Base-by-base conservation (phyloP, 2,329 filamentous ascomycete species). In the Chrysosporium keratinophilum region DNA sequence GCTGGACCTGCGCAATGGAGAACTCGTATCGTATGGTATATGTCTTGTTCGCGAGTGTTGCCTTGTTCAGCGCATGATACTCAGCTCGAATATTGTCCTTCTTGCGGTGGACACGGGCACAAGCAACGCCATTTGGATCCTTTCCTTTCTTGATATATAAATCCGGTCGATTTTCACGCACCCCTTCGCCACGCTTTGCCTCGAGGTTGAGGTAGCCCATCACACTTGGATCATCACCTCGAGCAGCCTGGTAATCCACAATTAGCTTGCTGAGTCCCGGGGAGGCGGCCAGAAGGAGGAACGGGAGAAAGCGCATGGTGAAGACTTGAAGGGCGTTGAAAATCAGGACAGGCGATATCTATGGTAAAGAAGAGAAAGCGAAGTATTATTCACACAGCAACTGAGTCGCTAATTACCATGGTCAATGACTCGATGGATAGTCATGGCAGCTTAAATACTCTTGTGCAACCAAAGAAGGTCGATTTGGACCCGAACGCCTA, bases 1-100 rank as follows among this genome's bases (percentile, higher is more conserved):
- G 41, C 51, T 54, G 34, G 37, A 54, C 41, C 17, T 48, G 42
- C 9, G 47, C 51, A 19, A 57, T 14, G 3, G 47, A 52, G 31
- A 57, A 57, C 20, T 57, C 55, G 41, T 57, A 57, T 39, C 33
- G 20, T 12, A 57, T 57, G 23, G 51, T 50, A 19, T 57, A 57
- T 12, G 55, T 57, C 15, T 31, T 57, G 31, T 57, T 34, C n/a
- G 51, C 49, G 43, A 54, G 43, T 17, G 52, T 57, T 34, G 15
- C 33, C 19, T 52, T 49, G 35, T 57, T 57, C 1, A 57, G 43
- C 4, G 55, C 23, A 23, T 57, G 55, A 33, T 57, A 57, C 14
- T 57, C 55, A 9, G 55, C 55, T 3, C 55, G 51, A 11, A 57
- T 41, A 19, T 50, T 47, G 1, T 48, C 55, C 47, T 47, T 44